Base-by-base conservation (phyloP, 352 stramenopile genomes). In the Stramenopiles sp. region DNA sequence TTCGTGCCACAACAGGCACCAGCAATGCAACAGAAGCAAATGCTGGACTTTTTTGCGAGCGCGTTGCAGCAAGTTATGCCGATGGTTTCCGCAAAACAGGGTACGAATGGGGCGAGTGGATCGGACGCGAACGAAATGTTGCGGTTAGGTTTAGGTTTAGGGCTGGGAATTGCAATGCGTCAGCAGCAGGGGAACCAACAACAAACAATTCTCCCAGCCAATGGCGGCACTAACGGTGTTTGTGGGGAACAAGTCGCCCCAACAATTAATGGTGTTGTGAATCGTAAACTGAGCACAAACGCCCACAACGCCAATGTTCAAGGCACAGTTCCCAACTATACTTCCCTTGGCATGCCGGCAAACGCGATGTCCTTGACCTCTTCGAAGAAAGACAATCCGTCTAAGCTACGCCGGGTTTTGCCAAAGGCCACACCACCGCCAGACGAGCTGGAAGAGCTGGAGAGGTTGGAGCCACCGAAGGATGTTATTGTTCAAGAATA, bases 161-260 rank as follows among this genome's bases (percentile, higher is more conserved):
- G 92, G 0, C 92, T 97, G 87, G 92, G 93, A 0, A 87, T 97
- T 30, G 91, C 91, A 1, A 86, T 96, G 76, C 86, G 90, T 0
- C 86, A 88, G 30, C 86, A 91, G 30, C 86, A 88, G 30, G 87
- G 86, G 82, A 83, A 31, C 81, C n/a, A n/a, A n/a, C n/a, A n/a
- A n/a, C n/a, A n/a, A n/a, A n/a, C n/a, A n/a, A n/a, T n/a, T n/a
- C n/a, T n/a, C n/a, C n/a, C n/a, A n/a, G n/a, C n/a, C n/a, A n/a
- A n/a, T n/a, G n/a, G n/a, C n/a, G n/a, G n/a, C n/a, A n/a, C n/a
- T n/a, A n/a, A n/a, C n/a, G n/a, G n/a, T n/a, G n/a, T n/a, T n/a
- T n/a, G n/a, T n/a, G n/a, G n/a, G n/a, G n/a, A n/a, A n/a, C n/a
- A n/a, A n/a, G n/a, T n/a, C n/a, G n/a, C n/a, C n/a, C n/a, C n/a